Evolutionary conservation across 257 asterid genomes (phyloP), one percentile per base, ranked within the genome.

Genomic region (Gentiana straminea): DNA sequence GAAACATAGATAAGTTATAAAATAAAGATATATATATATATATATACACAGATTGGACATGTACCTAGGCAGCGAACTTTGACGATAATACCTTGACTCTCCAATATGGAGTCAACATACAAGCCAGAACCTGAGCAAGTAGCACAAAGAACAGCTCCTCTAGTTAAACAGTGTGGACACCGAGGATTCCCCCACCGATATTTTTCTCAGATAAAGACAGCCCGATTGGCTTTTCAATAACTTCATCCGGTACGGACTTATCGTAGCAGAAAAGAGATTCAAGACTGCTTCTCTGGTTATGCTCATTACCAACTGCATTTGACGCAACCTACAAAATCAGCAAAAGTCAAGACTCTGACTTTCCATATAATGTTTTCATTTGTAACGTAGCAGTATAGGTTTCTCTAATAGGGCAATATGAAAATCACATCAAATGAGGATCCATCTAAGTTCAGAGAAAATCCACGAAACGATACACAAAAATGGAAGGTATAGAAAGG

Each of bases 31-130:
- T n/a, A n/a, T n/a, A n/a, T n/a, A n/a, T n/a, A n/a, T n/a, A n/a
- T n/a, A n/a, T n/a, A n/a, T n/a, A n/a, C n/a, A n/a, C n/a, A n/a
- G n/a, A n/a, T n/a, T n/a, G n/a, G n/a, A 37, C 58, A 33, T 54
- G 71, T 74, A 90, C 94, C 97, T 59, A 90, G 73, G 75, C 98
- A 90, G 51, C 88, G 84, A 66, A 90, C 91, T 90, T 90, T 90
- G 33, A 86, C 96, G n/a, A 86, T 86, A 74, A 90, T 86, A 46
- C 98, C 98, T 72, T 86, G 98, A 64, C 96, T 86, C 81, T 90
- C 98, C 81, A 90, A 44, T 62, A 90, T 80, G 46, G 98, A 86
- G 61, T 90, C 96, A 43, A 90, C 88, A 59, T 86, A 90, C 50
- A 90, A 76, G 73, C 98, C 98, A 7, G 94, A 82, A 13, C 98